A percentile compares a stretch with the other conserved stretches of the same genome.
Conservation (phyloP, 1,139 yeast genomes). For the Blastobotrys serpentis region DNA sequence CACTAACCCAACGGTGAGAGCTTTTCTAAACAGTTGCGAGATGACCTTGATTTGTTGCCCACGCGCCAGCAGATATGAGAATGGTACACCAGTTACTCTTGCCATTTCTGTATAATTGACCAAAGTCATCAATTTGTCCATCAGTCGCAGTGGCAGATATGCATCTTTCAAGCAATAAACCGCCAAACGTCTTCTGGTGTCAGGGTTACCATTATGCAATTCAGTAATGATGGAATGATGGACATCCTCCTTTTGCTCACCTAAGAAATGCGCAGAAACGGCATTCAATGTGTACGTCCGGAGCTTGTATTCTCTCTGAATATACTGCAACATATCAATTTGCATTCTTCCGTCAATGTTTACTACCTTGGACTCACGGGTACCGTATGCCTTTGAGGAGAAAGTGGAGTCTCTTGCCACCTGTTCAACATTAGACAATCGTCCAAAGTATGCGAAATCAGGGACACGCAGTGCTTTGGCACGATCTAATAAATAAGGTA, state of each 20-base stretch:
- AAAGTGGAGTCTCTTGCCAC: constrained; percentile 79
- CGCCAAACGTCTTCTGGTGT: constrained; percentile 91
- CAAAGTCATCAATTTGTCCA: constrained; percentile 92
- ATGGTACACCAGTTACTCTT: constrained; percentile 98
- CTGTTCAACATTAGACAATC: constrained; percentile 65
- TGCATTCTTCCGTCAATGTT: constrained; percentile 97
- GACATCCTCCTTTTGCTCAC: constrained; percentile 97
- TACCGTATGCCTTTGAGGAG: constrained; percentile 95
- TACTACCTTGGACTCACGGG: constrained; percentile 86
- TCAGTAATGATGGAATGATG: constrained; percentile 96
- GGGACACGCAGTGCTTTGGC: constrained; percentile 68
- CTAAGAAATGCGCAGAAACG: constrained; percentile 89
- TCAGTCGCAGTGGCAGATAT: constrained; percentile 77
- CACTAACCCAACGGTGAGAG: constrained; percentile 78
- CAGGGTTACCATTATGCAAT: constrained; percentile 86
- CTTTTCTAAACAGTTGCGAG: constrained; percentile 90
- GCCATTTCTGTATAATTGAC: constrained; percentile 99
- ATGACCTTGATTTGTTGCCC: constrained; percentile 98
- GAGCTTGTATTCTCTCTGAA: constrained; percentile 91
- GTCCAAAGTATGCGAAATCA: constrained; percentile 83
- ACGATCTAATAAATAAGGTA: constrained; percentile 88
- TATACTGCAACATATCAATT: constrained; percentile 85
- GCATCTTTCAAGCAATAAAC: constrained; percentile 98
- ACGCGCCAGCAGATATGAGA: constrained; percentile 79
- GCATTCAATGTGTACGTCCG: constrained; percentile 94